Percentiles rank a stretch among this genome's conserved stretches.
Conservation (phyloP, 352 stramenopile species). For the Pythium angustatum region DNA sequence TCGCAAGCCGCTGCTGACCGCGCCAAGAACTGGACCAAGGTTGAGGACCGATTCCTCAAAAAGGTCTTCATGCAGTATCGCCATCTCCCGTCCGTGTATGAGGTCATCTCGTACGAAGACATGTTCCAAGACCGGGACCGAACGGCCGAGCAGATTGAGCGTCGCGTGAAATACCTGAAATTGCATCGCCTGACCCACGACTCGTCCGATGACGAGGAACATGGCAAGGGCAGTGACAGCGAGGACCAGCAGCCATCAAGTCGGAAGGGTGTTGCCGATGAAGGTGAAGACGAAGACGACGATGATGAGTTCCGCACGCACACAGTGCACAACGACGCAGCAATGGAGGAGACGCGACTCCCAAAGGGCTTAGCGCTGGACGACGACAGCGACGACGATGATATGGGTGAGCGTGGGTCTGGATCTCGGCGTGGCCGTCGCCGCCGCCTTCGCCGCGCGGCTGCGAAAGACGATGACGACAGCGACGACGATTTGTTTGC, state of each 20-base stretch:
- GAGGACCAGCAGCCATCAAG: constrained; percentile 4
- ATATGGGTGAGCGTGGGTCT: background rate
- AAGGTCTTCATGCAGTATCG: constrained; percentile 81
- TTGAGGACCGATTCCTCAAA: constrained; percentile 78
- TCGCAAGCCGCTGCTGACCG: constrained; percentile 41
- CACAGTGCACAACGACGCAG: constrained; percentile 2
- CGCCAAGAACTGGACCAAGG: constrained; percentile 81
- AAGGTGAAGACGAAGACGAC: constrained; percentile 19
- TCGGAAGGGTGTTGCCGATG: too few relatives aligned
- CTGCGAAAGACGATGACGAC: constrained; percentile 19
- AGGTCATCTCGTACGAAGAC: constrained; percentile 89
- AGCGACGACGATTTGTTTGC: constrained; percentile 23
- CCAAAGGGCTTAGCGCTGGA: constrained; percentile 18
- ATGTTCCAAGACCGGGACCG: constrained; percentile 89
- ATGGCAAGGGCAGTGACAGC: constrained; percentile 14
- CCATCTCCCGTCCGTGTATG: constrained; percentile 81
- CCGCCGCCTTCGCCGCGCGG: constrained; percentile 12
- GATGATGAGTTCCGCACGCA: constrained; percentile 21
- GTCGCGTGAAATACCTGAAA: constrained; percentile 81
- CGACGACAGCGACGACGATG: constrained; percentile 21
- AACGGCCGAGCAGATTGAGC: constrained; percentile 82
- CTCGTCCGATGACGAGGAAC: constrained; percentile 59
- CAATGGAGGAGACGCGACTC: constrained; percentile 14
- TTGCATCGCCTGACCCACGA: constrained; percentile 74
- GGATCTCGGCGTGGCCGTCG: constrained; percentile 1